A percentile compares a stretch with the other conserved stretches of the same genome.
These are phyloP conservation scores for Psilocybe cubensis DNA, from an alignment of 768 basidiomycete species.

Conservation along the genomic window DNA sequence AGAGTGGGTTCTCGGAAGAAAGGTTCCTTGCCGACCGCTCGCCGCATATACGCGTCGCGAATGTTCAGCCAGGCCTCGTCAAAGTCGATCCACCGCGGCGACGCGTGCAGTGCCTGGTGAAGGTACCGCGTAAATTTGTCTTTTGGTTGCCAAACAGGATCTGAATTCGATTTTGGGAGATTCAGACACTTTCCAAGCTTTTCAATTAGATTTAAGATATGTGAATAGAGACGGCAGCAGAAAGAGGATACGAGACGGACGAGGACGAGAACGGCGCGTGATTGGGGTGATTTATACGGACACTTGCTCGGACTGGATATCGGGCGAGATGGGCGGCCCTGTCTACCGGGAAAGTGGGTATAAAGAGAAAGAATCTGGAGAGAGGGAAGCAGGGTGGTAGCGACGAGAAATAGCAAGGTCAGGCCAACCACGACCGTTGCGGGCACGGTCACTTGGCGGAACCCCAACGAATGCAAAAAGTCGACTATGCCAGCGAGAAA, in stretches of 20 bases:
- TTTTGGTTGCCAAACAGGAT: not conserved
- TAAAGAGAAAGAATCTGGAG: slow-evolving; percentile 4
- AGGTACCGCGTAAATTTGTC: not conserved
- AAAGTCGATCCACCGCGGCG: not conserved
- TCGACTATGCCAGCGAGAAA: slow-evolving; percentile 20
- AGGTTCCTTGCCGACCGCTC: not conserved
- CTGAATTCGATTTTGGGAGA: not conserved
- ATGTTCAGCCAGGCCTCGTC: not conserved
- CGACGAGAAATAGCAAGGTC: slow-evolving; percentile 12
- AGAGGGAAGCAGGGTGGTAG: slow-evolving; percentile 13
- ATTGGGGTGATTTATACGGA: slow-evolving; percentile 19
- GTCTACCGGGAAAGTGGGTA: not conserved
- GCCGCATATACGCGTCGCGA: not conserved
- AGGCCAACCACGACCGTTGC: slow-evolving; percentile 6
- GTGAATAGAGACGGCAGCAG: not conserved
- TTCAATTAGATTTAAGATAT: not conserved
- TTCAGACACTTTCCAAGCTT: too few species aligned
- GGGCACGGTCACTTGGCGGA: slow-evolving; percentile 2
- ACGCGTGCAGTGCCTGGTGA: not conserved
- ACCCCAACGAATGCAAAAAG: slow-evolving; percentile 14
- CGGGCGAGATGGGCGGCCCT: not conserved
- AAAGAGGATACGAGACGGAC: not conserved
- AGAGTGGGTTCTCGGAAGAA: not conserved
- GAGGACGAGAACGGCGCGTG: not conserved
- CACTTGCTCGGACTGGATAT: slow-evolving; percentile 6